Base-by-base conservation (phyloP, 768 basidiomycete species). In the Megacollybia marginata region DNA sequence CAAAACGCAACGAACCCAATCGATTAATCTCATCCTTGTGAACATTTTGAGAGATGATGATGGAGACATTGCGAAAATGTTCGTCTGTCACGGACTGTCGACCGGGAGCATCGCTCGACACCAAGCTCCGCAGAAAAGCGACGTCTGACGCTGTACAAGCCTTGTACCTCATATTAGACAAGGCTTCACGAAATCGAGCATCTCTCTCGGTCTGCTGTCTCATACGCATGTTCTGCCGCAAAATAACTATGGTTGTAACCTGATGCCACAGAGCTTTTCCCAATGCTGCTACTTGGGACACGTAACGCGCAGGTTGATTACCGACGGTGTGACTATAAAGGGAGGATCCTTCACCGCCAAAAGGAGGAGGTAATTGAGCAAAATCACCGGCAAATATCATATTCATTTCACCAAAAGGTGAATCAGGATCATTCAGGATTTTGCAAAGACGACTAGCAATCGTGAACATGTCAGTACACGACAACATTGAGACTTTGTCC, bases 401-500 rank as follows among this genome's bases (percentile, higher is more conserved):
- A n/a, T n/a, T n/a, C n/a, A n/a, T n/a, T n/a, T n/a, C n/a, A n/a
- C n/a, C n/a, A n/a, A n/a, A n/a, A n/a, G n/a, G n/a, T n/a, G n/a
- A 33, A 23, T 32, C 38, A 48, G 0, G 62, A 58, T 2, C 47
- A 45, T 16, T 58, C 51, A 4, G 59, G 32, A 34, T 51, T 49
- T 10, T n/a, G 5, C 33, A 58, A 61, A 11, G 54, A 51, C 7
- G 64, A 32, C 65, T 66, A 66, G 0, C 61, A 66, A 0, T 64
- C 46, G 35, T 67, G 64, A 57, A 66, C 63, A 4, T 65, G 40
- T 36, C 65, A 65, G 1, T 65, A 34, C 51, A 60, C 60, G 9
- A 63, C 54, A 11, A 64, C 55, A 31, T 51, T n/a, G n/a, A n/a
- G n/a, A n/a, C n/a, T n/a, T n/a, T n/a, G n/a, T n/a, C n/a, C n/a